phyloP scores from a whole-genome alignment of 164 flowering plant species.

The Liquidambar formosana region DNA sequence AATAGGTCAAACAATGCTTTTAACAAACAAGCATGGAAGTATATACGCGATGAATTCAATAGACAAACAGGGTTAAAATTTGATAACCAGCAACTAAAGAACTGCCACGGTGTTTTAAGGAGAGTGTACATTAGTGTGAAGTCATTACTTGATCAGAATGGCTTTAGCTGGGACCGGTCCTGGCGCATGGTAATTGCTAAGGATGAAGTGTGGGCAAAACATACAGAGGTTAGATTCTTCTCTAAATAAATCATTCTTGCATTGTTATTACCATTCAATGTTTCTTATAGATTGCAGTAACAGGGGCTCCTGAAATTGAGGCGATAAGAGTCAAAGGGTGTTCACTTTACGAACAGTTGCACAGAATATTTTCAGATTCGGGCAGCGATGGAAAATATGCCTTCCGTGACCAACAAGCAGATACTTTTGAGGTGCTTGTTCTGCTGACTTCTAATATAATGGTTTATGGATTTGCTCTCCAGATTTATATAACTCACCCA shows the following conservation, averaged over 20 bases:
- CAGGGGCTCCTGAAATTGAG: constrained; percentile 18
- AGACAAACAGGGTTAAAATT: background rate
- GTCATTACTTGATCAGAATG: background rate
- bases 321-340: constrained; percentile 8
- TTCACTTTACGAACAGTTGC: constrained; percentile 10
- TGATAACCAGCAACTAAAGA: background rate
- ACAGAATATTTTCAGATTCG: constrained; percentile 11
- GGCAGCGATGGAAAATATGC: constrained; percentile 2
- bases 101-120: constrained; percentile 1
- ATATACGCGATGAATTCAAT: background rate
- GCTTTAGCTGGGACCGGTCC: constrained; percentile 2
- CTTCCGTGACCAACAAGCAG: background rate
- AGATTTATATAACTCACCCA: background rate
- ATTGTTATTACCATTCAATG: background rate
- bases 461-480: background rate
- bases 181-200: background rate
- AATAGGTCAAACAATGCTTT: constrained; percentile 4
- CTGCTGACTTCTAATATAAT: background rate
- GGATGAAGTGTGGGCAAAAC: background rate
- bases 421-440: background rate
- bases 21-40: background rate
- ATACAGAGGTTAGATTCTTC: background rate
- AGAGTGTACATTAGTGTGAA: background rate
- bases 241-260: background rate
- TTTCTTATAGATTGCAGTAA: background rate